Conservation (phyloP, 2,329 filamentous ascomycete genomes). For the Colletotrichum tropicicola region DNA sequence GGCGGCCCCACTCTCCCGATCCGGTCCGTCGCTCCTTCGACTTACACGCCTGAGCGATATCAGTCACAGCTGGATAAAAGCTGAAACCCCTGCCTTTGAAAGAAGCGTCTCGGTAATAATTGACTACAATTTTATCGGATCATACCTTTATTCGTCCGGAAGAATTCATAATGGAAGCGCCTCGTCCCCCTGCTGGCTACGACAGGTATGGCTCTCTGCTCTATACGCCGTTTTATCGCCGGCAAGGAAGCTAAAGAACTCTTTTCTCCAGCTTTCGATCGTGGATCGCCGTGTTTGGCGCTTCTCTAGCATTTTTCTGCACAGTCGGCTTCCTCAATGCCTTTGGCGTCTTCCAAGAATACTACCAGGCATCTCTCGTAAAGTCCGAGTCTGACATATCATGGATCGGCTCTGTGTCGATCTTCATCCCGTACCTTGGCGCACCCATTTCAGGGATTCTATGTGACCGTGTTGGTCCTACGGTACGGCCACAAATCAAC, state of each 20-base stretch:
- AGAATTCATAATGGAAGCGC: neutral
- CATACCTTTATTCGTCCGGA: no score
- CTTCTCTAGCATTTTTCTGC: slow-evolving; percentile 33
- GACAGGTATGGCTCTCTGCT: neutral
- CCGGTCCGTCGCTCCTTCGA: neutral
- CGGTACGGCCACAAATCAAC: slow-evolving; percentile 33
- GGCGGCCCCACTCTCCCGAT: no score
- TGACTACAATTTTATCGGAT: no score
- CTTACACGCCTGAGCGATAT: no score
- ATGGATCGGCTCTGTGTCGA: slow-evolving; percentile 57
- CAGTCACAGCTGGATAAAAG: neutral
- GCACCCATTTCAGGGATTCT: slow-evolving; percentile 42
- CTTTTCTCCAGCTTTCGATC: slow-evolving; percentile 9
- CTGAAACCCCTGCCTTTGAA: no score
- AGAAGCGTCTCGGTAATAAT: no score
- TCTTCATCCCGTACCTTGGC: slow-evolving; percentile 50
- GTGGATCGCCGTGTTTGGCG: slow-evolving; percentile 34
- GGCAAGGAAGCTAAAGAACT: neutral
- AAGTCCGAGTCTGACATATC: slow-evolving; percentile 40
- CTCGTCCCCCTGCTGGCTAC: slow-evolving; percentile 3
- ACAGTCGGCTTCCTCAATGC: slow-evolving; percentile 41
- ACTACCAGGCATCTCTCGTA: slow-evolving; percentile 50
- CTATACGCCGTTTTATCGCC: neutral
- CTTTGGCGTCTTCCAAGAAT: slow-evolving; percentile 56
- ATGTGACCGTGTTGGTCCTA: slow-evolving; percentile 46